Evolutionary conservation across 768 basidiomycete genomes (phyloP), one percentile per base, ranked within the genome.

Genomic region (Termitomyces eurrhizus): DNA sequence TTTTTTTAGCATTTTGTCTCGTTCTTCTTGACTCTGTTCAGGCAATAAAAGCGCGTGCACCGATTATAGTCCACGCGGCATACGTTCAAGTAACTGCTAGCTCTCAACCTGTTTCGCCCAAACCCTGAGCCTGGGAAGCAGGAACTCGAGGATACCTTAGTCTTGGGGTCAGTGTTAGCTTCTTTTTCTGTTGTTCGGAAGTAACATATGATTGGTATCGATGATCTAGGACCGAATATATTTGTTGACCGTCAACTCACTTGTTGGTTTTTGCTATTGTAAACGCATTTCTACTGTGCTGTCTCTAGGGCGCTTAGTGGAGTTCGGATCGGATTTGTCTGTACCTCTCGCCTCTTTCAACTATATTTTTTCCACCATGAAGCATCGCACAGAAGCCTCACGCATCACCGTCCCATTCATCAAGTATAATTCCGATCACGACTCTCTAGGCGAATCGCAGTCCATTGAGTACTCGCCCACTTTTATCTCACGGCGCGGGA

Each of bases 361-460:
- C 18, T 16, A 16, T 36, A 37, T 39, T 9, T 41, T 11, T 18
- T 3, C n/a, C 26, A 33, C 42, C 24, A 55, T 55, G 54, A 55
- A 44, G 41, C 41, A 44, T 55, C 29, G 12, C n/a, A 44, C 41
- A n/a, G 29, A 55, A 26, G 32, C 41, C 7, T 32, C 53, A 21
- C 39, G 41, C 41, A 57, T 18, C 1, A 11, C 41, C 26, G 42
- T 13, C 55, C 62, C 55, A 14, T 35, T 53, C 36, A 14, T 39
- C 41, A 44, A 63, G 36, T 59, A 56, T 37, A 44, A 42, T 51
- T 45, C 50, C 35, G 48, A 56, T 48, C 49, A 36, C n/a, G 18
- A 42, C 41, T 60, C 49, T 35, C 9, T 36, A n/a, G 41, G 16
- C 32, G 50, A 24, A 59, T 60, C 54, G 32, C 58, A 59, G 16